Evolutionary conservation across 495 filamentous ascomycete genomes (phyloP).

Genomic region (Penicillium longicatenatum): DNA sequence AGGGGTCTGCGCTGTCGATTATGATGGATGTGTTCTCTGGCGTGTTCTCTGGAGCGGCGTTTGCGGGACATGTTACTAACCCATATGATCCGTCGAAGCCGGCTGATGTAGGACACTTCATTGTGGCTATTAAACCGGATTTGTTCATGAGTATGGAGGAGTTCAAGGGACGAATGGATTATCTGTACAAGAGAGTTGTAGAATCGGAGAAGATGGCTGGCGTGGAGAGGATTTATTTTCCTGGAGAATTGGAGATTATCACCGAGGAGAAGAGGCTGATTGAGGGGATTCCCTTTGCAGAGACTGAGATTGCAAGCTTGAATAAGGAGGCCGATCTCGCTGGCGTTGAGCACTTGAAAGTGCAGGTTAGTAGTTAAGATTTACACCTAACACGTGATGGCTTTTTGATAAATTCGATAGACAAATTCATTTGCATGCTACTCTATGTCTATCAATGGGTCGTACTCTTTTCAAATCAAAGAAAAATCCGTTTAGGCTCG

Average conservation of each 20-base stretch:
- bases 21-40: slow-evolving; percentile 90
- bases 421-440: not conserved
- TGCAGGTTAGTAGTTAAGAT: no score
- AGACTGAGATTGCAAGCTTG: slow-evolving; percentile 64
- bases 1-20: slow-evolving; percentile 68
- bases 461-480: not conserved
- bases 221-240: slow-evolving; percentile 77
- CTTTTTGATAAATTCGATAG: not conserved
- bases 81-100: slow-evolving; percentile 70
- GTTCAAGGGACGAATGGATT: slow-evolving; percentile 69
- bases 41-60: slow-evolving; percentile 68
- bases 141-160: slow-evolving; percentile 72
- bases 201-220: slow-evolving; percentile 65
- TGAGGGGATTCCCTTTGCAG: slow-evolving; percentile 66
- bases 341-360: slow-evolving; percentile 38
- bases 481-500: slow-evolving; percentile 4
- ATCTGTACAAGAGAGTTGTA: slow-evolving; percentile 65
- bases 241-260: slow-evolving; percentile 74
- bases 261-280: slow-evolving; percentile 54
- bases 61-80: slow-evolving; percentile 69
- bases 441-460: slow-evolving; percentile 2
- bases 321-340: slow-evolving; percentile 66
- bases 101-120: slow-evolving; percentile 75
- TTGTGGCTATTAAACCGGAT: slow-evolving; percentile 75
- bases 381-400: no score